Evolutionary conservation across 2,329 filamentous ascomycete species (phyloP).

Genomic region (Alternaria metachromatica): DNA sequence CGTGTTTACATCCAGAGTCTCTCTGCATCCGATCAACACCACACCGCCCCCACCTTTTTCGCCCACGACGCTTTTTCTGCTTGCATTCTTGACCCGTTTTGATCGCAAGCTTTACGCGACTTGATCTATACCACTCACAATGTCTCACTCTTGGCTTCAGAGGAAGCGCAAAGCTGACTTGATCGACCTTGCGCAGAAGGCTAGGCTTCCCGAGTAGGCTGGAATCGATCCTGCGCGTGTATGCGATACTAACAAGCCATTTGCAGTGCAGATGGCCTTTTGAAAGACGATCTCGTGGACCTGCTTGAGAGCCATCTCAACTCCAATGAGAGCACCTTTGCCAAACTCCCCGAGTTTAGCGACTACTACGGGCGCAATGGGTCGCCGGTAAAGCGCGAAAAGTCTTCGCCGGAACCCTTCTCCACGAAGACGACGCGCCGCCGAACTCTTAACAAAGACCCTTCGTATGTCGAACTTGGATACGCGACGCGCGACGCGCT

Average conservation of each 20-base stretch:
- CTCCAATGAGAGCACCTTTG: conserved; percentile 70
- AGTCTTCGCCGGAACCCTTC: conserved; percentile 45
- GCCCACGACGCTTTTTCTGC: conserved; percentile 20
- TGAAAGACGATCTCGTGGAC: conserved; percentile 79
- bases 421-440: conserved; percentile 41
- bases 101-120: conserved; percentile 61
- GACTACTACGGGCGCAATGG: conserved; percentile 77
- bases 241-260: conserved; percentile 17
- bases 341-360: conserved; percentile 68
- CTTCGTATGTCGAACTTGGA: conserved; percentile 33
- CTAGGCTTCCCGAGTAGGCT: conserved; percentile 73
- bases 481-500: conserved; percentile 36
- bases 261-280: conserved; percentile 70
- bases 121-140: conserved; percentile 53
- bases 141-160: conserved; percentile 76
- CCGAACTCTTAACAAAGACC: conserved; percentile 43
- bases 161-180: conserved; percentile 84
- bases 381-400: conserved; percentile 60
- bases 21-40: conserved; percentile 31
- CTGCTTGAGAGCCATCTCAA: conserved; percentile 48
- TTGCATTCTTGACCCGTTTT: conserved; percentile 24
- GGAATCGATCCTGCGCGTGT: conserved; percentile 2
- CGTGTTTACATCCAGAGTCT: conserved; percentile 28
- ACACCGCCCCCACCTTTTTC: conserved; percentile 20
- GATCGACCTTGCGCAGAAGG: conserved; percentile 72